Evolutionary conservation across 306 rosid genomes (phyloP), one percentile per base, ranked within the genome.

Genomic region (Fagus crenata): DNA sequence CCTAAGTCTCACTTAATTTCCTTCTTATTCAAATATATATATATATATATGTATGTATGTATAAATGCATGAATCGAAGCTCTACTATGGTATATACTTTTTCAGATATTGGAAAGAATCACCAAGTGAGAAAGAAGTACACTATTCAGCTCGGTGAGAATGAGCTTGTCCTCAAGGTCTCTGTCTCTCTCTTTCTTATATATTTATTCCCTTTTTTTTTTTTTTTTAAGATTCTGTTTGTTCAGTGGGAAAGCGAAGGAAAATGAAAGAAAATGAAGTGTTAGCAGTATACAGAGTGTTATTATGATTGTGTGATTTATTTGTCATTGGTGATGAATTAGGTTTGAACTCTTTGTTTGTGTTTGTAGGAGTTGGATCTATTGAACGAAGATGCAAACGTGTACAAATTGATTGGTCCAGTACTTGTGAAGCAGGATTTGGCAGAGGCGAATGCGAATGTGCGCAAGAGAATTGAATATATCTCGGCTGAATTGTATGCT

Each of bases 381-480:
- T 77, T 96, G 76, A 51, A 42, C 1, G 98, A 96, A 42, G 99
- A 86, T 28, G 94, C 98, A 76, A 96, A 92, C 81, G 98, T 96
- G 60, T 91, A 88, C 85, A 96, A 96, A 67, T 81, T 96, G 88
- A 92, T 96, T 31, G 99, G 99, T 54, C 98, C 99, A 0, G 97
- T 96, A 46, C 98, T 96, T 0, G 99, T 96, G 82, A 96, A 91
- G 90, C 99, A 92, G 86, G 99, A 92, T 85, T 85, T 96, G 81
- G 99, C 99, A 18, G 99, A 96, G 89, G 99, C 98, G 28, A 89
- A 92, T 72, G 98, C 96, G 0, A 92, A 96, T 76, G 99, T 96
- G 75, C 94, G 90, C 85, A 96, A 96, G 89, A 86, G 99, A 87
- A 92, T 96, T 14, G 97, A 93, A 37, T 96, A 96, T 90, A 96